Conservation (phyloP, 805 yeast genomes). For the Kazachstania viticola region DNA sequence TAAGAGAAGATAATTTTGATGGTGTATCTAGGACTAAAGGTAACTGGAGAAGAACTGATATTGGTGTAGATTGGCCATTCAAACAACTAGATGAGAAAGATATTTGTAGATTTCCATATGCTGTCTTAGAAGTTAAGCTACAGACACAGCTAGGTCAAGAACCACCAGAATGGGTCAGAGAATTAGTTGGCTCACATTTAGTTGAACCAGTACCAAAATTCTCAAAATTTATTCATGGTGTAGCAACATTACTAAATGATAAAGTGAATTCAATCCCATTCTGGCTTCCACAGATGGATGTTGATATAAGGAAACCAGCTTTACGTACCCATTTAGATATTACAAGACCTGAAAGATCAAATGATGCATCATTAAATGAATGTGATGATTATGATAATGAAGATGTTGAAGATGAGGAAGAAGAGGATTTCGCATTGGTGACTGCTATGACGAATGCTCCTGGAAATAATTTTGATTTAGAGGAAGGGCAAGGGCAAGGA, state of each 20-base stretch:
- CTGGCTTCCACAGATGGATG: slow-evolving; percentile 96
- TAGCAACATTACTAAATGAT: slow-evolving; percentile 82
- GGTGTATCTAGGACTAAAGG: slow-evolving; percentile 80
- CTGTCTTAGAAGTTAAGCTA: slow-evolving; percentile 90
- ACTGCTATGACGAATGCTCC: slow-evolving; percentile 25
- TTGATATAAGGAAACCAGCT: slow-evolving; percentile 84
- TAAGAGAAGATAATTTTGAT: slow-evolving; percentile 94
- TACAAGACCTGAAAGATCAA: slow-evolving; percentile 22
- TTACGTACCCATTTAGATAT: slow-evolving; percentile 28
- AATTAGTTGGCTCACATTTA: slow-evolving; percentile 78
- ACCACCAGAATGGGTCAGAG: slow-evolving; percentile 96
- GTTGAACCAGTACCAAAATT: slow-evolving; percentile 98
- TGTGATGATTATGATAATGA: slow-evolving; percentile 14
- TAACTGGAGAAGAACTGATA: slow-evolving; percentile 98
- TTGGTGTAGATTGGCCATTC: slow-evolving; percentile 96
- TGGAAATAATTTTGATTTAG: slow-evolving; percentile 59
- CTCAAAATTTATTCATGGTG: slow-evolving; percentile 94
- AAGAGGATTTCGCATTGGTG: slow-evolving; percentile 23
- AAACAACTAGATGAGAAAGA: slow-evolving; percentile 73
- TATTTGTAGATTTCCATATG: slow-evolving; percentile 90
- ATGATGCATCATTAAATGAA: too few relatives aligned
- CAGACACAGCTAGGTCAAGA: slow-evolving; percentile 98
- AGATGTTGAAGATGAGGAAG: slow-evolving; percentile 27
- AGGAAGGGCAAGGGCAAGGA: slow-evolving; percentile 46
- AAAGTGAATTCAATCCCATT: slow-evolving; percentile 79